Conservation (phyloP, 805 yeast species). For the Ogataea parapolymorpha region DNA sequence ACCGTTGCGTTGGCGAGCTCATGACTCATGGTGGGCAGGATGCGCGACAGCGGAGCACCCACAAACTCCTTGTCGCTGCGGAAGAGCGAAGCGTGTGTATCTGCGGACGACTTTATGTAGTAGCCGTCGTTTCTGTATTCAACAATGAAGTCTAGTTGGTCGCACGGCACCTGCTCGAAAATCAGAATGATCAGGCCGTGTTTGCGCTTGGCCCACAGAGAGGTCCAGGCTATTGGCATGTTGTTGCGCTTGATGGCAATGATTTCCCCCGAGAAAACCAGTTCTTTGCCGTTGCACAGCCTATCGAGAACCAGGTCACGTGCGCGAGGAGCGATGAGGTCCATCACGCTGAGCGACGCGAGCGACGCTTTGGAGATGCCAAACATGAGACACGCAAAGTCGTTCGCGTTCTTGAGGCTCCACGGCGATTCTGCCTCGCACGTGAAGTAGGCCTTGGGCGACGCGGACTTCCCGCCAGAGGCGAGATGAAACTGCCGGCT, state of each 20-base stretch:
- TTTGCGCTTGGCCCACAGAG: slow-evolving; percentile 84
- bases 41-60: background rate
- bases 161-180: slow-evolving; percentile 80
- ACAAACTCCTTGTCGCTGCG: slow-evolving; percentile 4
- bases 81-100: slow-evolving; percentile 24
- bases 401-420: slow-evolving; percentile 81
- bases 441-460: slow-evolving; percentile 85
- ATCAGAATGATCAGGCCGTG: slow-evolving; percentile 73
- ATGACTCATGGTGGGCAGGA: slow-evolving; percentile 25
- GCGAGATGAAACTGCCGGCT: slow-evolving; percentile 50
- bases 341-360: slow-evolving; percentile 62
- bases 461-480: slow-evolving; percentile 62
- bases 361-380: slow-evolving; percentile 71
- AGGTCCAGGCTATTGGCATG: slow-evolving; percentile 71
- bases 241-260: slow-evolving; percentile 74
- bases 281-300: slow-evolving; percentile 41
- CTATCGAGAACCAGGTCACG: slow-evolving; percentile 64
- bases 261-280: slow-evolving; percentile 78
- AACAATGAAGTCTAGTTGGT: slow-evolving; percentile 56
- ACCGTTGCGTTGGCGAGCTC: slow-evolving; percentile 27
- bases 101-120: slow-evolving; percentile 23
- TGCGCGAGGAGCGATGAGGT: slow-evolving; percentile 73
- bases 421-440: slow-evolving; percentile 74
- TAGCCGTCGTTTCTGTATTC: slow-evolving; percentile 35
- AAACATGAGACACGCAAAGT: slow-evolving; percentile 81